Evolutionary conservation across 257 asterid genomes (phyloP), one percentile per base, ranked within the genome.

Genomic region (Gentiana dahurica): DNA sequence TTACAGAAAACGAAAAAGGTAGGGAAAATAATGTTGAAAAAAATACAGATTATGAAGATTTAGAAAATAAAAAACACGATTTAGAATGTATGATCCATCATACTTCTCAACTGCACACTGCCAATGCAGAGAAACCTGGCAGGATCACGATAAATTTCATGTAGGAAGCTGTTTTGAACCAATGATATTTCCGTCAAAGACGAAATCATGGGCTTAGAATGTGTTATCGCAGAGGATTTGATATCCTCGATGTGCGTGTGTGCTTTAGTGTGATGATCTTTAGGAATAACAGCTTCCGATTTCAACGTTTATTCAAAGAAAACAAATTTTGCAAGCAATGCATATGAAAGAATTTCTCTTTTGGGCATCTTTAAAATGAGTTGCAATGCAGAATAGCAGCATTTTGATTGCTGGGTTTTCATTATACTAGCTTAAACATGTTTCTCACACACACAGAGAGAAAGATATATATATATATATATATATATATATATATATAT

Each of bases 121-220:
- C 85, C 97, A 92, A 80, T 88, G 95, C 97, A 88, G 92, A 77
- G 95, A 88, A 88, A 88, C 95, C 98, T 92, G 95, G 98, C 76
- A 81, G 89, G 96, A 79, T 74, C 95, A 76, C 63, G 53, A 53
- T 53, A 51, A 24, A 53, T 57, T 82, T 68, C 60, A 54, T 87
- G 48, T 87, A 73, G 94, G 95, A 87, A 73, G 94, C 95, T 83
- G 85, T 68, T 65, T 54, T 35, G 60, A 54, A 66, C 80, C 84
- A 70, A 69, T 54, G 48, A 39, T 44, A 55, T 73, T 79, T 73
- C 63, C 62, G 24, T 24, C 24, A 24, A 65, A 81, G 65, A 71
- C 69, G 76, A 85, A 75, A 70, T 38, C 51, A 79, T 71, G 57
- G 68, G 57, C 55, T 48, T 38, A 59, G 11, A 24, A 37, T 45